These are phyloP conservation scores for Aspergillus ostianus DNA, from an alignment of 495 filamentous ascomycete species.

Conservation along the genomic window DNA sequence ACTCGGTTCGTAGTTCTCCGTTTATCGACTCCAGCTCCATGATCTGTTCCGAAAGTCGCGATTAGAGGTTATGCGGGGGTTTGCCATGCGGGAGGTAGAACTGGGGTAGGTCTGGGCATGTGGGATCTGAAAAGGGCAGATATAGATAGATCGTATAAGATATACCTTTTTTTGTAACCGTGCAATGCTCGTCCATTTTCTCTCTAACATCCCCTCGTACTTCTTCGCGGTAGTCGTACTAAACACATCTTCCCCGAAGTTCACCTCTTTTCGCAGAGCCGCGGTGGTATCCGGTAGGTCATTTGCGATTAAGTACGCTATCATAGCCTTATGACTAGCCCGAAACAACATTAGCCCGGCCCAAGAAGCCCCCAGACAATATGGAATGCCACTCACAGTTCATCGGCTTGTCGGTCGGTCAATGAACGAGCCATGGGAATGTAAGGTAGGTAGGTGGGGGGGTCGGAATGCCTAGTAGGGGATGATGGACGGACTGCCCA, in stretches of 20 bases:
- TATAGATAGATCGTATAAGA: slow-evolving; percentile 1
- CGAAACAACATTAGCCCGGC: slow-evolving; percentile 17
- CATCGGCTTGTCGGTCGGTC: slow-evolving; percentile 73
- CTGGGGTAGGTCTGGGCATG: not conserved
- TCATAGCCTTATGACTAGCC: slow-evolving; percentile 76
- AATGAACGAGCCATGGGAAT: slow-evolving; percentile 65
- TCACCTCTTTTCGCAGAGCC: slow-evolving; percentile 51
- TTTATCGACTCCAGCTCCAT: slow-evolving; percentile 77
- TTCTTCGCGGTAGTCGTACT: slow-evolving; percentile 76
- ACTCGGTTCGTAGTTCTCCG: slow-evolving; percentile 73
- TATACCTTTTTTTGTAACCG: slow-evolving; percentile 84
- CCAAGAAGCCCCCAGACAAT: slow-evolving; percentile 23
- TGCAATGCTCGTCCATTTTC: slow-evolving; percentile 93
- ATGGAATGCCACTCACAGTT: slow-evolving; percentile 60
- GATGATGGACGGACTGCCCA: not conserved
- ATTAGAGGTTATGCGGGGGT: slow-evolving; percentile 8
- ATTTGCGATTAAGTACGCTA: slow-evolving; percentile 73
- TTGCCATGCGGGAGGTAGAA: slow-evolving; percentile 9
- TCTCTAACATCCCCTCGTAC: slow-evolving; percentile 84
- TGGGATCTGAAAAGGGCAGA: not conserved
- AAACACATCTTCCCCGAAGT: slow-evolving; percentile 63
- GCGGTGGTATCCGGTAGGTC: slow-evolving; percentile 63
- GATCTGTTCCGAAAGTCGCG: slow-evolving; percentile 55
- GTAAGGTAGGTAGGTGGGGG: not conserved
- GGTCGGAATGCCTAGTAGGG: not conserved